Evolutionary conservation across 2,329 filamentous ascomycete species (phyloP).

Genomic region (Diaporthe citri): DNA sequence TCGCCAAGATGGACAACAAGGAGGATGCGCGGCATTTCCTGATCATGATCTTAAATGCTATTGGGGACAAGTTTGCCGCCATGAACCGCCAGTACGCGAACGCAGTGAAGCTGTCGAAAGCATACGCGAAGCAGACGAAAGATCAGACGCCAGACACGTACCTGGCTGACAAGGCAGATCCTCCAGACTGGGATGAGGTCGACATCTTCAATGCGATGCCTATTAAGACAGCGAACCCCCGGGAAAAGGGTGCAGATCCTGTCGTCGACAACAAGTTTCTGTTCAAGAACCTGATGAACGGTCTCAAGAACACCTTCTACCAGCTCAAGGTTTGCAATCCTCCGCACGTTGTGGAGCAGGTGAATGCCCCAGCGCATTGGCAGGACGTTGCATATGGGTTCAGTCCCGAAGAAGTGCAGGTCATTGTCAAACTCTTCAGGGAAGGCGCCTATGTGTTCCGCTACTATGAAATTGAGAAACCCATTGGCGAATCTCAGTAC

Average conservation of each 20-base stretch:
- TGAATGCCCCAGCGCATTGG: constrained; percentile 90
- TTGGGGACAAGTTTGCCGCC: constrained; percentile 96
- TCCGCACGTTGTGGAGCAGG: constrained; percentile 76
- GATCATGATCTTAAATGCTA: constrained; percentile 97
- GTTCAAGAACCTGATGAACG: constrained; percentile 96
- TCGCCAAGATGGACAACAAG: constrained; percentile 93
- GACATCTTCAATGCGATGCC: constrained; percentile 97
- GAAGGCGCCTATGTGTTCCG: constrained; percentile 97
- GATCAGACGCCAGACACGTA: constrained; percentile 78
- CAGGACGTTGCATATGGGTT: constrained; percentile 96
- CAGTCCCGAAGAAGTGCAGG: constrained; percentile 95
- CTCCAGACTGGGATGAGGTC: constrained; percentile 96
- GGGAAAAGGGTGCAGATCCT: constrained; percentile 89
- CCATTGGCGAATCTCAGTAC: constrained; percentile 77
- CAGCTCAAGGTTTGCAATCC: constrained; percentile 93
- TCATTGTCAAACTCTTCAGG: constrained; percentile 96
- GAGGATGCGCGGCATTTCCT: constrained; percentile 94
- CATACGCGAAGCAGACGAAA: constrained; percentile 78
- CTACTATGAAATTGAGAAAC: constrained; percentile 93
- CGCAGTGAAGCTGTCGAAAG: constrained; percentile 90
- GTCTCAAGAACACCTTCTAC: constrained; percentile 96
- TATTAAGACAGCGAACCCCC: constrained; percentile 93
- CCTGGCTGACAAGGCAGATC: constrained; percentile 82
- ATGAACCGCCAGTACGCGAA: constrained; percentile 99
- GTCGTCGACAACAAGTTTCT: constrained; percentile 98